phyloP scores from a whole-genome alignment of 306 rosid species.

The Citrullus amarus region DNA sequence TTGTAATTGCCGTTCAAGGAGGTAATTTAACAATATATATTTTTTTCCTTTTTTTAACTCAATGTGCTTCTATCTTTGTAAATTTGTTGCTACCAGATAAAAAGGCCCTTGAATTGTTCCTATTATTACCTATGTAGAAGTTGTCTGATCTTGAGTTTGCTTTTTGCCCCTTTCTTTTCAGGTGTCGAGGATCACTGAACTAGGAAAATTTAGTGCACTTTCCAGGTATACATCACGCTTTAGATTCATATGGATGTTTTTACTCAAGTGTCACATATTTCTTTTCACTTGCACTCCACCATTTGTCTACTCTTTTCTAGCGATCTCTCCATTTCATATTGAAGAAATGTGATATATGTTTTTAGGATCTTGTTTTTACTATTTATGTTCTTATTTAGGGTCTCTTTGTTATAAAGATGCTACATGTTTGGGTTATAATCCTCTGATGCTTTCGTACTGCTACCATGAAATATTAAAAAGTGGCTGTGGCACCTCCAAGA shows the following conservation, averaged over 20 bases:
- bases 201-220: constrained; percentile 27
- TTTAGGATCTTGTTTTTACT: no score
- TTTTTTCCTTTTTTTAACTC: neutral
- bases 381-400: neutral
- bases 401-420: neutral
- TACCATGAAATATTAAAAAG: neutral
- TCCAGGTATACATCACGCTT: constrained; percentile 25
- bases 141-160: neutral
- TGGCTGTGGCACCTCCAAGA: neutral
- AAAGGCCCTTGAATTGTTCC: neutral
- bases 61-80: neutral
- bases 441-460: neutral
- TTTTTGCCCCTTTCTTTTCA: constrained; percentile 14
- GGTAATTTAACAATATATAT: constrained; percentile 26
- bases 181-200: constrained; percentile 94
- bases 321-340: neutral
- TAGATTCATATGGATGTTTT: constrained; percentile 8
- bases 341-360: neutral
- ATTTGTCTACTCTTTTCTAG: neutral
- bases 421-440: neutral
- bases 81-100: neutral
- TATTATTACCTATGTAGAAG: neutral
- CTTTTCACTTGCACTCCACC: neutral
- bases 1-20: constrained; percentile 88
- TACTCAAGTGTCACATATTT: neutral